These are phyloP conservation scores for Xylaria venustula DNA, from an alignment of 495 filamentous ascomycete species.

Conservation along the genomic window DNA sequence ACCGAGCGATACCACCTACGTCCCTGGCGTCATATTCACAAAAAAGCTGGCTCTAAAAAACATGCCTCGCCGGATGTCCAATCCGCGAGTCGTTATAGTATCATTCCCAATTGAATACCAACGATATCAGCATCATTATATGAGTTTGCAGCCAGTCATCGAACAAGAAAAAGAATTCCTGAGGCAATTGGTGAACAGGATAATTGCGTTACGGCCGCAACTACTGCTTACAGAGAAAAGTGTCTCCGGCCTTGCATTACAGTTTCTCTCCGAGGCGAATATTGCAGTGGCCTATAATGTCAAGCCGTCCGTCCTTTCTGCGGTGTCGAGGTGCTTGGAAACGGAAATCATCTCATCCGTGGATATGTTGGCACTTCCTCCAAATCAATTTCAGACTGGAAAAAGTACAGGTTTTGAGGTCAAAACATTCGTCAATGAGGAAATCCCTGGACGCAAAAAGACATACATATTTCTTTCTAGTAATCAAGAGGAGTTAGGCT, in stretches of 20 bases:
- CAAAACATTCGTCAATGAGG: slow-evolving; percentile 84
- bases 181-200: slow-evolving; percentile 88
- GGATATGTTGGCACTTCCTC: slow-evolving; percentile 84
- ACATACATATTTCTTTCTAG: slow-evolving; percentile 96
- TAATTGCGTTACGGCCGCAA: slow-evolving; percentile 77
- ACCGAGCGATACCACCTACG: slow-evolving; percentile 88
- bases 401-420: slow-evolving; percentile 85
- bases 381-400: slow-evolving; percentile 61
- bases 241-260: slow-evolving; percentile 85
- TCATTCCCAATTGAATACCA: slow-evolving; percentile 97
- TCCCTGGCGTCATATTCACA: slow-evolving; percentile 93
- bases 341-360: slow-evolving; percentile 92
- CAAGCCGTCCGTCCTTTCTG: slow-evolving; percentile 91
- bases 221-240: slow-evolving; percentile 85
- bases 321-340: slow-evolving; percentile 86
- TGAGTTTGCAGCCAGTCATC: slow-evolving; percentile 97
- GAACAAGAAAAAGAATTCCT: slow-evolving; percentile 95
- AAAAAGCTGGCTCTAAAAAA: slow-evolving; percentile 95
- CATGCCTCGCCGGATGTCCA: slow-evolving; percentile 83
- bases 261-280: slow-evolving; percentile 80
- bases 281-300: slow-evolving; percentile 95
- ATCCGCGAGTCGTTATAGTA: slow-evolving; percentile 87
- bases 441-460: slow-evolving; percentile 72
- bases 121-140: slow-evolving; percentile 92
- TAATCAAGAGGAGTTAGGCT: slow-evolving; percentile 88